Conservation (phyloP, 2,329 filamentous ascomycete genomes). For the Colletotrichum brevisporum region DNA sequence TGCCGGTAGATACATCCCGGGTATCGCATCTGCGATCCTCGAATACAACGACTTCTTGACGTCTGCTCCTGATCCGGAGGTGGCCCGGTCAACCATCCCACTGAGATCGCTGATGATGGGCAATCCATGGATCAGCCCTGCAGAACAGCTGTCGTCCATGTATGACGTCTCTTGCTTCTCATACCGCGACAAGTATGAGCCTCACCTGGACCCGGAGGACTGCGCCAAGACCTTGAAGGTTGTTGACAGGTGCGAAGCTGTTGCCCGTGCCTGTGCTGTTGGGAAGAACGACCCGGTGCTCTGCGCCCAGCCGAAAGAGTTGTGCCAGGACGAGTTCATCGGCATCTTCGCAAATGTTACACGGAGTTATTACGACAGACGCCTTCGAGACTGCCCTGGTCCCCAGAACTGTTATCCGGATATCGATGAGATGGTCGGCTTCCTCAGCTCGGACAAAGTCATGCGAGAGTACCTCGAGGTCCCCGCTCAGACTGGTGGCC, state of each 20-base stretch:
- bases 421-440: slow-evolving; percentile 2
- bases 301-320: slow-evolving; percentile 14
- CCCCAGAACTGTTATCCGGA: slow-evolving; percentile 27
- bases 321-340: slow-evolving; percentile 9
- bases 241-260: slow-evolving; percentile 9
- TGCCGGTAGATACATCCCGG: slow-evolving; percentile 22
- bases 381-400: slow-evolving; percentile 8
- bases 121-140: slow-evolving; percentile 21
- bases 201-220: slow-evolving; percentile 10
- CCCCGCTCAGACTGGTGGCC: slow-evolving; percentile 14
- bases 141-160: slow-evolving; percentile 12
- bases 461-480: slow-evolving; percentile 6
- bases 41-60: slow-evolving; percentile 24
- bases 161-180: slow-evolving; percentile 24
- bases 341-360: slow-evolving; percentile 23
- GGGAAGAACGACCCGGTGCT: not conserved
- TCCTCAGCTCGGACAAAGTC: slow-evolving; percentile 6
- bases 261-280: not conserved
- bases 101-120: slow-evolving; percentile 21
- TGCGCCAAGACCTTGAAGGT: slow-evolving; percentile 5
- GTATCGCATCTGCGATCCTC: slow-evolving; percentile 5
- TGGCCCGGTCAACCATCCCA: not conserved
- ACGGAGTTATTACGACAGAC: slow-evolving; percentile 22
- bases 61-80: not conserved
- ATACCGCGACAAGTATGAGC: not conserved